These are phyloP conservation scores for Pterocarpus macrocarpus DNA, from an alignment of 306 rosid species.

Conservation along the genomic window DNA sequence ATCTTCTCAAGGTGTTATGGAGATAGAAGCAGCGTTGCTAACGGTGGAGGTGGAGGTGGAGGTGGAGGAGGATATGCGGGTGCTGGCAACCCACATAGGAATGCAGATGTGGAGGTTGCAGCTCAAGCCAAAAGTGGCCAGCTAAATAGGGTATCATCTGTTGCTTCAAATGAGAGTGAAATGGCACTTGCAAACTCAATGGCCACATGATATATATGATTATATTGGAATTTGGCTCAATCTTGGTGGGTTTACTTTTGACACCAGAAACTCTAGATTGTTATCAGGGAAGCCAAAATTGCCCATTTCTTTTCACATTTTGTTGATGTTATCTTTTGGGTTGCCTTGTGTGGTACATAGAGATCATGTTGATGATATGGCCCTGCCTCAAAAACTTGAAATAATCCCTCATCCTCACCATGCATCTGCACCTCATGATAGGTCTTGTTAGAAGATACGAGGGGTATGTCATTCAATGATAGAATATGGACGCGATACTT, in stretches of 20 bases:
- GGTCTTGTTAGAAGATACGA: constrained; percentile 22
- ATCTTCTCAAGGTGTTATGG: constrained; percentile 62
- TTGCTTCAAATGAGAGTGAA: constrained; percentile 74
- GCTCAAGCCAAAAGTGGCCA: constrained; percentile 4
- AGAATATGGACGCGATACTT: background rate
- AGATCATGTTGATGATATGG: background rate
- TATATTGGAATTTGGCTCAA: background rate
- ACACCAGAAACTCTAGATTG: background rate
- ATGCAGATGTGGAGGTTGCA: constrained; percentile 42
- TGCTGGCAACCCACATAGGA: background rate
- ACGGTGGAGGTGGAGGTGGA: background rate
- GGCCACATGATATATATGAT: constrained; percentile 44
- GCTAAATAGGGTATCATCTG: constrained; percentile 43
- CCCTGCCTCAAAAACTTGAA: constrained; percentile 22
- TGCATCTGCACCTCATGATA: constrained; percentile 43
- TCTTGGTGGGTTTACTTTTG: background rate
- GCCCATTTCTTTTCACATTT: constrained; percentile 9
- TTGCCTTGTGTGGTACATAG: constrained; percentile 24
- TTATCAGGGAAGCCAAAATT: background rate
- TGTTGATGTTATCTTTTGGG: constrained; percentile 30
- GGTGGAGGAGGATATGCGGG: constrained; percentile 14
- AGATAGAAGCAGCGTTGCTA: constrained; percentile 41
- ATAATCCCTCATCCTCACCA: background rate
- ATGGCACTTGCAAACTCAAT: constrained; percentile 64
- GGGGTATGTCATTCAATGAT: constrained; percentile 17